Base-by-base conservation (phyloP, 129 eudicot species). In the Centella asiatica region DNA sequence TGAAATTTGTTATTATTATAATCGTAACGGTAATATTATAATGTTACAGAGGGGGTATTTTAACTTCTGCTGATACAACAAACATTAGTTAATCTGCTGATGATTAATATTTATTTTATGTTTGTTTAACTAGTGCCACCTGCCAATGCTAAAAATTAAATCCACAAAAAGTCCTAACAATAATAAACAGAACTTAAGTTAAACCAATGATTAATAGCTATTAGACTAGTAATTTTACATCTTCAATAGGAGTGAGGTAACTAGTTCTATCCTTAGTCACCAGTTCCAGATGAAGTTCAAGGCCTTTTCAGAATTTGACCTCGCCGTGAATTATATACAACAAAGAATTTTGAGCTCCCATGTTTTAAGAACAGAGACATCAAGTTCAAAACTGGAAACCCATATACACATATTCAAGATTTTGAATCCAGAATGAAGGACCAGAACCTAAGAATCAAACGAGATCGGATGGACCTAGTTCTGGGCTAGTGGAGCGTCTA, bases 331-430 rank as follows among this genome's bases (percentile, higher is more conserved):
- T 57, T 80, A 79, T 86, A 52, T 83, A 86, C 90, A 86, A 66
- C 64, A 85, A 86, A 83, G 87, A 83, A 86, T 86, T 57, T 65
- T 33, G 69, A 45, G 23, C 60, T 46, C 64, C 60, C 60, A 58
- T 65, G 22, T 50, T 39, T 10, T 6, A 10, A 23, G 28, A 74
- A 60, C 46, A 37, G 72, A 53, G 45, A 68, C 45, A 70, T 34
- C 24, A 26, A 29, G 14, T 26, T 18, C 18, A 36, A 67, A 25
- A 49, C n/a, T 22, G 29, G 28, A 32, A 68, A 63, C 48, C 58
- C 62, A 52, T 58, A 20, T 40, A 61, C 74, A 33, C 59, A 46
- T 57, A 27, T 46, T 27, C 14, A 18, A 42, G 17, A 33, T 27
- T 36, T 64, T 24, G 15, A 44, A 65, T 53, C 67, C 69, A 48